These are phyloP conservation scores for Lachancea lanzarotensis DNA, from an alignment of 805 yeast species.

Conservation along the genomic window DNA sequence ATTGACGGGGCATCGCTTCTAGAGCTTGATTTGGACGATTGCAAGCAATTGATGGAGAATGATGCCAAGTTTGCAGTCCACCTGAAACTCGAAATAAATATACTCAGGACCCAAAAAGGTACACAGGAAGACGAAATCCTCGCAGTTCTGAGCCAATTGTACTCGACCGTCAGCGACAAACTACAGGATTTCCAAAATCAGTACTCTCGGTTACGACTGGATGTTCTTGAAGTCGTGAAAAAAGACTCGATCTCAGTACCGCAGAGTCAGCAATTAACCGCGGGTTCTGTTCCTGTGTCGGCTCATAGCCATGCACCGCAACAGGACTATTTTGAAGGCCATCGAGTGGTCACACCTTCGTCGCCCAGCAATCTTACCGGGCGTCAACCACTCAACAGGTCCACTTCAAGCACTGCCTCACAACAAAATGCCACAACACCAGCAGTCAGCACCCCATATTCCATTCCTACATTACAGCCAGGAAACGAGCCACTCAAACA, in stretches of 20 bases:
- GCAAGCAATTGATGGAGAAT: slow-evolving; percentile 62
- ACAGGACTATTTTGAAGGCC: slow-evolving; percentile 20
- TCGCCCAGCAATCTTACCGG: slow-evolving; percentile 3
- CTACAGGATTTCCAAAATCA: slow-evolving; percentile 30
- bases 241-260: slow-evolving; percentile 5
- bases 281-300: not conserved
- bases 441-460: slow-evolving; percentile 9
- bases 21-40: slow-evolving; percentile 60
- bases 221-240: slow-evolving; percentile 27
- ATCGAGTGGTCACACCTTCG: slow-evolving; percentile 9
- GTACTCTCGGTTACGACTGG: slow-evolving; percentile 25
- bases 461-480: slow-evolving; percentile 15
- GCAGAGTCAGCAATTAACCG: slow-evolving; percentile 2
- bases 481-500: slow-evolving; percentile 69
- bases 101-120: slow-evolving; percentile 31
- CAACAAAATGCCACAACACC: slow-evolving; percentile 15
- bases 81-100: slow-evolving; percentile 54
- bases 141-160: slow-evolving; percentile 22
- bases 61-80: slow-evolving; percentile 50
- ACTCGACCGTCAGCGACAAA: slow-evolving; percentile 22
- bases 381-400: slow-evolving; percentile 2
- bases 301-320: slow-evolving; percentile 11
- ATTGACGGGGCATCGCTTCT: slow-evolving; percentile 59
- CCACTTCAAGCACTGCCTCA: slow-evolving; percentile 8
- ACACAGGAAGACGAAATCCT: slow-evolving; percentile 31